Evolutionary conservation across 1,139 yeast genomes (phyloP), one percentile per base, ranked within the genome.

Genomic region (Yamadazyma sp.): DNA sequence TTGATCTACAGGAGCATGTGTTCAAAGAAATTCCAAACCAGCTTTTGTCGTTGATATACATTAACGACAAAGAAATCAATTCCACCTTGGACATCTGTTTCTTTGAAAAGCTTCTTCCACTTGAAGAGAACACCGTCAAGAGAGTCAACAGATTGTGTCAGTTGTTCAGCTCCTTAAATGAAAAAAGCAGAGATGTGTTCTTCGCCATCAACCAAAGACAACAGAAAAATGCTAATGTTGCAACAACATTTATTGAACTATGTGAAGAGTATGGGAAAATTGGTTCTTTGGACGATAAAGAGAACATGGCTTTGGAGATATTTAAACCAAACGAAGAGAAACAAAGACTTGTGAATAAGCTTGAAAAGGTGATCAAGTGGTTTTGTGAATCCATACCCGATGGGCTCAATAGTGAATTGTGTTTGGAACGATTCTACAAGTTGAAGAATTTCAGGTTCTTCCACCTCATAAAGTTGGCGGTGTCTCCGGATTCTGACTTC

Each of bases 201-300:
- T 62, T 71, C 40, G 92, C 95, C 0, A 76, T 86, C 31, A 72
- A 78, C 38, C 77, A 72, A 48, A 72, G 95, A 38, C 95, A 87
- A 52, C 72, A 74, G 35, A 85, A 82, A 45, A 59, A 78, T 28
- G 62, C 83, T 0, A 57, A 62, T 10, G 78, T 65, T 1, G 39
- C 77, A 6, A 46, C 36, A 5, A 67, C 63, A 20, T 63, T 70
- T 33, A 39, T 77, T 5, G 60, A 60, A 7, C 43, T 62, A 4
- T 56, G 69, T 10, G 70, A 65, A 34, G 36, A 72, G 53, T 40
- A 48, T 62, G 40, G 53, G 45, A 43, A 66, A 53, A 40, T 62
- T 52, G 48, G 47, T 53, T 38, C 65, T 53, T 39, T 61, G 57
- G 62, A 57, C 14, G 52, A 58, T 26, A 78, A 77, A 39, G 64